Evolutionary conservation across 257 asterid species (phyloP), one percentile per base, ranked within the genome.

Genomic region (Ajuga chamaepitys): DNA sequence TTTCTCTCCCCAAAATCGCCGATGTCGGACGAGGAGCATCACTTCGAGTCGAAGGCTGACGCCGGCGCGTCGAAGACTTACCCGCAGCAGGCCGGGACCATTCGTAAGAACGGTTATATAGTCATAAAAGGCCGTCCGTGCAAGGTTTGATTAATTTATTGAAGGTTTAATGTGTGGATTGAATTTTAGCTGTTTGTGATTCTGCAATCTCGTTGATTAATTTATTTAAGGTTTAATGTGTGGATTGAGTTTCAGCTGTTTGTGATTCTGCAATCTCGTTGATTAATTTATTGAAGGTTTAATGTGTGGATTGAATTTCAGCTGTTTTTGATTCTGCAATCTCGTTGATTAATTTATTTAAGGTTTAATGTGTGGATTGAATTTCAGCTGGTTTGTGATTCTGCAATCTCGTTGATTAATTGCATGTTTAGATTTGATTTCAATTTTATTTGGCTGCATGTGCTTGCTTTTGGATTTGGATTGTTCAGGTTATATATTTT

Each of bases 11-110:
- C 47, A 16, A 30, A 65, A 46, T 45, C 67, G 58, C 56, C 67
- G 66, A 84, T 84, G 91, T 81, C 87, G 59, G 91, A 84, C 87
- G 91, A 84, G 68, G 87, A 84, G 78, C 92, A 82, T 52, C 88
- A 80, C 34, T 82, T 82, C 59, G 88, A 82, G 63, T 80, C 88
- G 11, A 78, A 82, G 76, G 92, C 92, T 4, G 92, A 85, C 72
- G 92, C 88, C 76, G 92, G 88, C 24, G 88, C 88, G 6, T 85
- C 88, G 7, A 85, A 82, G 53, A 85, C 88, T 9, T 85, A 57
- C 16, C 92, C 92, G 1, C 92, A 85, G 76, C 92, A 85, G 74
- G 88, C 88, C 9, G 92, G 88, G 1, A 85, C 92, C 17, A 85
- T 82, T 20, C 92, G 88, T 8, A 85, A 85, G 79, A 73, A 75